Evolutionary conservation across 257 asterid genomes (phyloP).

Genomic region (Anisodus tanguticus): DNA sequence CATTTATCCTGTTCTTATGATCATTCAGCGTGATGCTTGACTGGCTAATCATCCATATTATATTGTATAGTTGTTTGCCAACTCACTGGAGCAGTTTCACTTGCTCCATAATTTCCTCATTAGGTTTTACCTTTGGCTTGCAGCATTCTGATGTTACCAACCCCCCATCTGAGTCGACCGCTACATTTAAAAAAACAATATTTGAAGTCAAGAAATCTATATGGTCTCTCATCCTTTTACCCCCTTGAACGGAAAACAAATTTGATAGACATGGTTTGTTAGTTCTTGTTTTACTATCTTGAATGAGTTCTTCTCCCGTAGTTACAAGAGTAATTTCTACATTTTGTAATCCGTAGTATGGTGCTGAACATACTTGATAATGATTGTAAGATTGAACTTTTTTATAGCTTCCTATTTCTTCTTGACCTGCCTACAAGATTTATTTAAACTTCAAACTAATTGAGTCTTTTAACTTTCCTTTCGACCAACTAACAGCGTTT

Average conservation of each 20-base stretch:
- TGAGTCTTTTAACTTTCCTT: background rate
- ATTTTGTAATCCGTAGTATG: background rate
- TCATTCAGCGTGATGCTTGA: background rate
- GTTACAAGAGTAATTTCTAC: background rate
- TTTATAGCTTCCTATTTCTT: background rate
- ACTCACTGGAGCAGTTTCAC: conserved; percentile 13
- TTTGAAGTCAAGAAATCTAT: background rate
- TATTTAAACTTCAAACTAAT: background rate
- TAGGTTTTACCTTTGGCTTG: background rate
- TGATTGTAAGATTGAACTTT: background rate
- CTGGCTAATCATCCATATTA: background rate
- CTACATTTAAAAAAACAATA: background rate
- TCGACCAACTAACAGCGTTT: background rate
- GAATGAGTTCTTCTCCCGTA: conserved; percentile 23
- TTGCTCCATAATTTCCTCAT: background rate
- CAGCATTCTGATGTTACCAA: background rate
- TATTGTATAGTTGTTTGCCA: background rate
- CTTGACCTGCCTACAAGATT: conserved; percentile 16
- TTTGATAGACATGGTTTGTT: background rate
- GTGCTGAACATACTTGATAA: conserved; percentile 16
- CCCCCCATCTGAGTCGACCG: background rate
- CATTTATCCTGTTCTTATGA: background rate
- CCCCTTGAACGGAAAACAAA: background rate
- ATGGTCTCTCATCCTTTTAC: background rate
- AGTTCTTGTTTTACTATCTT: conserved; percentile 21